These are phyloP conservation scores for Penicillium alfredii DNA, from an alignment of 495 filamentous ascomycete species.

Conservation along the genomic window DNA sequence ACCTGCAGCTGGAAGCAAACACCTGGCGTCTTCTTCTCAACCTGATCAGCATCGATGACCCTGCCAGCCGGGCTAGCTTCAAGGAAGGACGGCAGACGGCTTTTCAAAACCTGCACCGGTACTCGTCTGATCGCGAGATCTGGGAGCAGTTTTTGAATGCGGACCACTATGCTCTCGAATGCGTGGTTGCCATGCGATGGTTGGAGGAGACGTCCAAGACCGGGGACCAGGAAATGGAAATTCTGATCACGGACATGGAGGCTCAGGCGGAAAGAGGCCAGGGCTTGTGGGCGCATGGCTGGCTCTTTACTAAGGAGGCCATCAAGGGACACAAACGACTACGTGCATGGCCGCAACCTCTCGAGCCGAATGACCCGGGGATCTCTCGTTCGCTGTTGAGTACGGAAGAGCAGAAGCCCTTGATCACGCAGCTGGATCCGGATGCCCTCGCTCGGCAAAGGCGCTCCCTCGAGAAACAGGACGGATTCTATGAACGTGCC, in stretches of 20 bases:
- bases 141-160: conserved; percentile 60
- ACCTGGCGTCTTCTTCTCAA: conserved; percentile 81
- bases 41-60: conserved; percentile 49
- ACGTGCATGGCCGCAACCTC: conserved; percentile 53
- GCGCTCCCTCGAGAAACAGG: conserved; percentile 65
- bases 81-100: conserved; percentile 35
- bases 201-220: conserved; percentile 64
- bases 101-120: conserved; percentile 47
- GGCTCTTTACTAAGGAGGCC: conserved; percentile 83
- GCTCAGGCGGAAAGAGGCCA: conserved; percentile 54
- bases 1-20: conserved; percentile 68
- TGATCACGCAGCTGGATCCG: conserved; percentile 90
- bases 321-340: conserved; percentile 87
- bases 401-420: conserved; percentile 51
- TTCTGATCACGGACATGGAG: conserved; percentile 64
- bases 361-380: conserved; percentile 53
- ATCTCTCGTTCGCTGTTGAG: conserved; percentile 51
- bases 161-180: conserved; percentile 65
- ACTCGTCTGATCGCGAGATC: conserved; percentile 55
- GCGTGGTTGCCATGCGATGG: conserved; percentile 74
- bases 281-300: conserved; percentile 71
- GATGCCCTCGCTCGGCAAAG: conserved; percentile 78
- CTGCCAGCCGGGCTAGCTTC: conserved; percentile 25
- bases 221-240: conserved; percentile 62
- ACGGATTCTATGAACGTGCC: conserved; percentile 77